Evolutionary conservation across 2,329 filamentous ascomycete genomes (phyloP), one percentile per base, ranked within the genome.

Genomic region (Trichophyton mentagrophytes): DNA sequence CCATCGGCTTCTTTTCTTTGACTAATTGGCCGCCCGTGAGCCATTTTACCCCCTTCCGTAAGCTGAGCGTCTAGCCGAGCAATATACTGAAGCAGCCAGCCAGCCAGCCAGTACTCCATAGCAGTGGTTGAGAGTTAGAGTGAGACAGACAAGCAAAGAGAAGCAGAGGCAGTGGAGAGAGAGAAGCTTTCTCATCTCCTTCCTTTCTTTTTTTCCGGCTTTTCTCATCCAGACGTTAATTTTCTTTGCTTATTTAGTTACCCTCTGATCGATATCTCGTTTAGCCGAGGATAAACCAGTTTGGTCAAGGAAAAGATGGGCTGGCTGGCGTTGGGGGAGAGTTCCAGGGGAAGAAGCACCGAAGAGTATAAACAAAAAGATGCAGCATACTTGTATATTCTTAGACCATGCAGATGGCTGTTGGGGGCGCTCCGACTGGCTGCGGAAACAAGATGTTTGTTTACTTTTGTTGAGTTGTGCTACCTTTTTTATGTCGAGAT

Each of bases 251-350:
- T 36, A 17, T 13, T 53, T 33, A 30, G 27, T 36, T 13, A 7
- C 15, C 27, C 9, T 27, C 33, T 55, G 25, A n/a, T 36, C 8
- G n/a, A 44, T 44, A 8, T 44, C 40, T 36, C 51, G 51, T 55
- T 38, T 55, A 38, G 51, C 51, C 51, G 51, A 55, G 51, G 51
- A 55, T 55, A 55, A 55, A 55, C 51, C 51, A 27, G 51, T 55
- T 55, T 55, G 51, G 51, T 55, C 51, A 55, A 55, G 51, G 51
- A 36, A 33, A 27, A 13, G 33, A 38, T 38, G 33, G 51, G 51
- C 51, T 15, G 9, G 25, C 49, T 53, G 22, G 49, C 33, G 4
- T 0, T 17, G 49, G 15, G 15, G 33, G 9, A 7, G 33, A 36
- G 33, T 9, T 38, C 2, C 27, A 30, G 27, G 27, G 27, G 27